Percentiles rank a stretch among this genome's conserved stretches.
These are phyloP conservation scores for Exophiala mesophila DNA, from an alignment of 2,329 filamentous ascomycete genomes.

Conservation along the genomic window DNA sequence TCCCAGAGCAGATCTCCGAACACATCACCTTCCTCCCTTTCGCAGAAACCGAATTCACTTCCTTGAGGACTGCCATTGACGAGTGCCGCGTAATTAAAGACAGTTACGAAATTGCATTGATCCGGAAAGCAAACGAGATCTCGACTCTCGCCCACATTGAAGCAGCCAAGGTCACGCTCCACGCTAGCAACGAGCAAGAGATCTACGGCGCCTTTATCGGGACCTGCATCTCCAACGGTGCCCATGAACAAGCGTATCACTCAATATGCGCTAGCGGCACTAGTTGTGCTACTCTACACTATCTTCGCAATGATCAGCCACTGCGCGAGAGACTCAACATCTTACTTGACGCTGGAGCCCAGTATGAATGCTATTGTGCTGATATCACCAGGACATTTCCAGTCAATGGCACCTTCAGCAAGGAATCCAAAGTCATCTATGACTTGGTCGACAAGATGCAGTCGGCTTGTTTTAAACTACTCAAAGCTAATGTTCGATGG, in stretches of 20 bases:
- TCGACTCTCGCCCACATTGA: constrained; percentile 71
- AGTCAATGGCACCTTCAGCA: constrained; percentile 63
- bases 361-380: constrained; percentile 79
- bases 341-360: constrained; percentile 81
- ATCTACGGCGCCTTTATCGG: constrained; percentile 73
- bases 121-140: constrained; percentile 75
- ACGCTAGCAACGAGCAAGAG: constrained; percentile 71
- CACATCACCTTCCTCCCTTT: constrained; percentile 68
- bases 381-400: constrained; percentile 89
- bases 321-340: constrained; percentile 67
- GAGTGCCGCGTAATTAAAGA: constrained; percentile 76
- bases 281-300: constrained; percentile 85
- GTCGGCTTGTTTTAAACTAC: constrained; percentile 61
- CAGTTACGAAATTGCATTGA: constrained; percentile 75
- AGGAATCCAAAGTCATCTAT: constrained; percentile 69
- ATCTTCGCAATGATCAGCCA: constrained; percentile 70
- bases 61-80: constrained; percentile 69
- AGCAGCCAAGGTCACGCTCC: constrained; percentile 61
- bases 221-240: constrained; percentile 66
- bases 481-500: constrained; percentile 66
- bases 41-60: constrained; percentile 55
- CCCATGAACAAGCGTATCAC: constrained; percentile 75
- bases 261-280: constrained; percentile 79
- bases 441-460: constrained; percentile 78
- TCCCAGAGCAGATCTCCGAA: constrained; percentile 70